phyloP scores from a whole-genome alignment of 2,329 filamentous ascomycete species.

The Xylariaceae sp. region DNA sequence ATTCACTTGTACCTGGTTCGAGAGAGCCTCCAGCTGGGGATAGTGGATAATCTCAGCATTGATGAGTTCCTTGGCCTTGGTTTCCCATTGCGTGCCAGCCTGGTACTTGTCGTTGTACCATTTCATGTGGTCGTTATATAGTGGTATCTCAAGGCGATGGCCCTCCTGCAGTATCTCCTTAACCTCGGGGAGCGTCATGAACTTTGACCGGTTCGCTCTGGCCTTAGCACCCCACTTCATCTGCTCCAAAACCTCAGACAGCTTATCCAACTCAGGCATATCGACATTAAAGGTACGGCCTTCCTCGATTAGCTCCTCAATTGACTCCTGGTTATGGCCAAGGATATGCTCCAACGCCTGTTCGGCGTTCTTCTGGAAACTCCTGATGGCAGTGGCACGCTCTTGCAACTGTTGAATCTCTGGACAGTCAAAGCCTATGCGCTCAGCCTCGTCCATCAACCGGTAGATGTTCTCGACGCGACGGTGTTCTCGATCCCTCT shows the following conservation, averaged over 20 bases:
- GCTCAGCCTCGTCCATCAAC: slow-evolving; percentile 76
- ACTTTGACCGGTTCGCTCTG: slow-evolving; percentile 55
- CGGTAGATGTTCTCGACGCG: slow-evolving; percentile 86
- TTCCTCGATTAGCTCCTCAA: slow-evolving; percentile 87
- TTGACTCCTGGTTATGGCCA: slow-evolving; percentile 62
- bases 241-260: slow-evolving; percentile 77
- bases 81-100: slow-evolving; percentile 83
- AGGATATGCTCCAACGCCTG: slow-evolving; percentile 64
- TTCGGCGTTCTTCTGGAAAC: slow-evolving; percentile 75
- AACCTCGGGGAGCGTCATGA: slow-evolving; percentile 74
- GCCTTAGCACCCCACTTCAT: slow-evolving; percentile 85
- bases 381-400: slow-evolving; percentile 76
- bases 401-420: slow-evolving; percentile 85
- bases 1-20: slow-evolving; percentile 67
- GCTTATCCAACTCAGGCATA: slow-evolving; percentile 77
- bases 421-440: slow-evolving; percentile 86
- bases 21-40: slow-evolving; percentile 87
- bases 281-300: slow-evolving; percentile 88
- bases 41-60: slow-evolving; percentile 90
- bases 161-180: slow-evolving; percentile 74
- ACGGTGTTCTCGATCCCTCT: slow-evolving; percentile 83
- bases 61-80: slow-evolving; percentile 88
- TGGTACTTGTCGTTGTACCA: slow-evolving; percentile 72
- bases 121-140: slow-evolving; percentile 74
- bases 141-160: slow-evolving; percentile 69